phyloP scores from a whole-genome alignment of 345 rosid genomes.

The Pistacia atlantica region DNA sequence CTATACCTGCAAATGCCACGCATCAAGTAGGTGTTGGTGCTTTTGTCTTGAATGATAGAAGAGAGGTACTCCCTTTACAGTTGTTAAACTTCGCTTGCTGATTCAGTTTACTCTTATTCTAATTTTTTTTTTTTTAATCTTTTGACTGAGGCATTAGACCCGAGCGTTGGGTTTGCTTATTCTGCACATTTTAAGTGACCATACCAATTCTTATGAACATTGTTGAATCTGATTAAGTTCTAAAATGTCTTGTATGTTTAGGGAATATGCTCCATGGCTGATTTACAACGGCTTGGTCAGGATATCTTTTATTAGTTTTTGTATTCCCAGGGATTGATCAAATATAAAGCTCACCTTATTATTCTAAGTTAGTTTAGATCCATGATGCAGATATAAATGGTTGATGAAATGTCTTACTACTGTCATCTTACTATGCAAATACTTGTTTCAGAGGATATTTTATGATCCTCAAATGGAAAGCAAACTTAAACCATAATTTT shows the following conservation, averaged over 20 bases:
- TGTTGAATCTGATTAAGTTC: neutral
- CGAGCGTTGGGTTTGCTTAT: too few species aligned
- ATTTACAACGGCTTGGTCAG: neutral
- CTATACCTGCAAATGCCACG: conserved; percentile 77
- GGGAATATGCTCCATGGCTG: neutral
- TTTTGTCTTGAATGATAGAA: conserved; percentile 61
- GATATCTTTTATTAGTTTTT: neutral
- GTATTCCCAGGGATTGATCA: neutral
- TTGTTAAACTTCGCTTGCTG: neutral
- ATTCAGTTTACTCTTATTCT: neutral
- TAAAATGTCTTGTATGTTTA: neutral
- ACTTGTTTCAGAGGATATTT: neutral
- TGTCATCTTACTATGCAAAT: neutral
- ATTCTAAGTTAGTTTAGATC: neutral
- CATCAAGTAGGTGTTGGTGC: conserved; percentile 78
- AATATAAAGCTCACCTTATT: neutral
- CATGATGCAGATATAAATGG: neutral
- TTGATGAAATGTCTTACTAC: neutral
- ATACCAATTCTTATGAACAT: neutral
- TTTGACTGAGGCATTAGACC: too few species aligned
- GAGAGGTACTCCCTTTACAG: conserved; percentile 57
- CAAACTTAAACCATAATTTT: neutral
- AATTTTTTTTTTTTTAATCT: too few species aligned
- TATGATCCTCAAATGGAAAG: neutral
- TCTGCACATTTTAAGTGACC: neutral